These are phyloP conservation scores for Nymphaea colorata DNA, from an alignment of 164 flowering plant species.

Conservation along the genomic window DNA sequence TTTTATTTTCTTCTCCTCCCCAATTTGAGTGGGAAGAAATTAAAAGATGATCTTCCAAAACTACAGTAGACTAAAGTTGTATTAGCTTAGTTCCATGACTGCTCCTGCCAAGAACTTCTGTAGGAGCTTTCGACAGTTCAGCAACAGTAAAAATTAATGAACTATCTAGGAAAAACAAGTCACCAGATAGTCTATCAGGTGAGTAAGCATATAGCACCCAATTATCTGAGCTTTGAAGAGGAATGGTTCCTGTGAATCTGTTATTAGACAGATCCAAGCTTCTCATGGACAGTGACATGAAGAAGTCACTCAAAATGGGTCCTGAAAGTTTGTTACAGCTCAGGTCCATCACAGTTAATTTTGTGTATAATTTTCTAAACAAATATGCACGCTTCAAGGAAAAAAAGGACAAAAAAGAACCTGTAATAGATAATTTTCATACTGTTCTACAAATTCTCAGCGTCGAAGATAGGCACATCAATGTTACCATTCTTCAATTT, in stretches of 20 bases:
- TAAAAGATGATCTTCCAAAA: too few relatives aligned
- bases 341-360: slow-evolving; percentile 45
- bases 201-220: slow-evolving; percentile 66
- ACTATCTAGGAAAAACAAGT: slow-evolving; percentile 62
- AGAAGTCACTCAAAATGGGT: slow-evolving; percentile 51
- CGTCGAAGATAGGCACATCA: slow-evolving; percentile 56
- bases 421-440: slow-evolving; percentile 73
- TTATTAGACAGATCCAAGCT: slow-evolving; percentile 76
- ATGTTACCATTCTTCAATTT: slow-evolving; percentile 29
- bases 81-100: slow-evolving; percentile 60
- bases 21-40: too few relatives aligned
- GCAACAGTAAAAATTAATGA: slow-evolving; percentile 77
- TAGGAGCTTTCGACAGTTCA: slow-evolving; percentile 90
- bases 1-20: too few relatives aligned
- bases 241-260: slow-evolving; percentile 50
- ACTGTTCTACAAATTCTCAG: slow-evolving; percentile 76
- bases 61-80: too few relatives aligned
- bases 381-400: too few relatives aligned
- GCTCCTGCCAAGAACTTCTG: slow-evolving; percentile 98
- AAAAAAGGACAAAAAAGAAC: slow-evolving; percentile 16
- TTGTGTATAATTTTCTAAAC: slow-evolving; percentile 11
- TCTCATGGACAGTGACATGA: slow-evolving; percentile 37
- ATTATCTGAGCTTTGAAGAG: slow-evolving; percentile 38
- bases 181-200: slow-evolving; percentile 93
- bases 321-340: slow-evolving; percentile 65